Conservation (phyloP, 202 grass and related monocot genomes). For the Cymbopogon flexuosus region DNA sequence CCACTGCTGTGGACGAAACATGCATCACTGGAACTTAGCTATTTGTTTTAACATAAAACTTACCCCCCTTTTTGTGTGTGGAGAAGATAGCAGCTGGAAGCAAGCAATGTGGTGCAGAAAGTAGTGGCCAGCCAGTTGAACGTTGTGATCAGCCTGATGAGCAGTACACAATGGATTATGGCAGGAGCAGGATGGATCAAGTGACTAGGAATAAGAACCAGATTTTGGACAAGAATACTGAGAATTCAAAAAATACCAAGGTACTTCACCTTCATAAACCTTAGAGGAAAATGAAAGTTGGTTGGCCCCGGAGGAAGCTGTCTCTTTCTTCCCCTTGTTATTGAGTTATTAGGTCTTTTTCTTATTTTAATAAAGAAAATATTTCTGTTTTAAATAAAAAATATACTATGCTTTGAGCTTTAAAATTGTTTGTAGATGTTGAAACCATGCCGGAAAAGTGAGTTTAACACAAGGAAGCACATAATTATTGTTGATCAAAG, state of each 20-base stretch:
- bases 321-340: neutral
- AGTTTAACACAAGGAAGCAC: constrained; percentile 43
- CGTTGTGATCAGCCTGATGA: constrained; percentile 24
- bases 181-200: neutral
- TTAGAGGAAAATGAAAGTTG: neutral
- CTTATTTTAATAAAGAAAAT: constrained; percentile 18
- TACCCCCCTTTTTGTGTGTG: neutral
- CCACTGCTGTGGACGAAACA: neutral
- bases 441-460: constrained; percentile 24
- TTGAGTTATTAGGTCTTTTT: constrained; percentile 29
- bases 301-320: neutral
- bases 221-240: constrained; percentile 8
- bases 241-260: constrained; percentile 29
- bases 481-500: constrained; percentile 38
- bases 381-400: constrained; percentile 5
- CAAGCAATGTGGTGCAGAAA: constrained; percentile 26
- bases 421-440: constrained; percentile 34
- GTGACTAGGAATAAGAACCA: constrained; percentile 18
- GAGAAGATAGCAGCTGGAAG: constrained; percentile 30
- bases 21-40: constrained; percentile 14
- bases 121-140: constrained; percentile 17
- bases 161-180: constrained; percentile 5
- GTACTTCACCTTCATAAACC: constrained; percentile 24
- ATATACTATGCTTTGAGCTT: neutral
- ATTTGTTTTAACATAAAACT: constrained; percentile 17